Percentiles rank a stretch among this genome's conserved stretches.
These are phyloP conservation scores for Trichoderma semiorbis DNA, from an alignment of 2,329 filamentous ascomycete genomes.

Conservation along the genomic window DNA sequence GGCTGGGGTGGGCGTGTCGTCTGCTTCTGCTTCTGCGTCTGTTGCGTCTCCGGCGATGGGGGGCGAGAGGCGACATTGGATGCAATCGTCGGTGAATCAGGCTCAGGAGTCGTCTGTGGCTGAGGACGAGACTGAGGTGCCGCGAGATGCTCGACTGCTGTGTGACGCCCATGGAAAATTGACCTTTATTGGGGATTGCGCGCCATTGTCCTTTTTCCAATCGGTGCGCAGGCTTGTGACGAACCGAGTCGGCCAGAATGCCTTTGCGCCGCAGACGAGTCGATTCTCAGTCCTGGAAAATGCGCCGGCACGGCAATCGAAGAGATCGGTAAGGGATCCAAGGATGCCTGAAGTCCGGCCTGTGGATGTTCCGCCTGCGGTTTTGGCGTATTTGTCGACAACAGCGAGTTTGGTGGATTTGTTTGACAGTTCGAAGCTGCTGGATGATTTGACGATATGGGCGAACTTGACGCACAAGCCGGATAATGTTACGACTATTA, in stretches of 20 bases:
- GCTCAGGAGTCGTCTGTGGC: constrained; percentile 22
- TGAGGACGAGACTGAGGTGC: constrained; percentile 54
- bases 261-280: constrained; percentile 50
- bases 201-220: constrained; percentile 54
- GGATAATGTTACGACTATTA: constrained; percentile 39
- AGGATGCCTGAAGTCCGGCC: constrained; percentile 28
- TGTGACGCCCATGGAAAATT: constrained; percentile 52
- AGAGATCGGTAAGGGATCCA: constrained; percentile 1
- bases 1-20: constrained; percentile 10
- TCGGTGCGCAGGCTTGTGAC: constrained; percentile 52
- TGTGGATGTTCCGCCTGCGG: constrained; percentile 28
- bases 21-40: not conserved
- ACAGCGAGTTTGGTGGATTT: constrained; percentile 48
- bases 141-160: constrained; percentile 49
- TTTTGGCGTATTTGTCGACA: constrained; percentile 37
- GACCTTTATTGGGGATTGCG: constrained; percentile 55
- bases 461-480: constrained; percentile 31
- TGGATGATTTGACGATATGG: constrained; percentile 43
- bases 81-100: constrained; percentile 6
- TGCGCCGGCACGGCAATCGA: constrained; percentile 26
- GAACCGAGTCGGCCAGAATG: constrained; percentile 44
- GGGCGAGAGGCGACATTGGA: not conserved
- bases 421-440: constrained; percentile 41
- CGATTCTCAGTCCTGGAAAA: constrained; percentile 50
- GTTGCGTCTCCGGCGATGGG: not conserved